Conservation (phyloP, 805 yeast species). For the Pichia eremophila region DNA sequence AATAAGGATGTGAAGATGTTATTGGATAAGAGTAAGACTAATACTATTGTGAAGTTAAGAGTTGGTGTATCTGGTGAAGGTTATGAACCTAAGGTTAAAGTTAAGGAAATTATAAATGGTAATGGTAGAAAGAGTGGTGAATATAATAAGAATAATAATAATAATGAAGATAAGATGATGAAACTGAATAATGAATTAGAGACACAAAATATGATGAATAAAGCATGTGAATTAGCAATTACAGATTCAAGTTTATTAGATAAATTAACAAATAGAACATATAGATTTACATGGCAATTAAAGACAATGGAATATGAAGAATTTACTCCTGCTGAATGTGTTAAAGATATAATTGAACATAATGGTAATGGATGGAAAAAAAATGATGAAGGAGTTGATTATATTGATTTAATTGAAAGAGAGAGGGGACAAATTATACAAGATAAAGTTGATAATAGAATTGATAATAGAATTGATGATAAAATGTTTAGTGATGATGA, state of each 20-base stretch:
- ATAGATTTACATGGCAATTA: slow-evolving; percentile 25
- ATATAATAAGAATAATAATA: too few relatives aligned
- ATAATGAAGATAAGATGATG: too few relatives aligned
- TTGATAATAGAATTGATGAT: neutral
- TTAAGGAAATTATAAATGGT: neutral
- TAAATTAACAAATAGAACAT: slow-evolving; percentile 22
- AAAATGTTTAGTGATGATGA: neutral
- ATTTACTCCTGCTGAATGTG: slow-evolving; percentile 58
- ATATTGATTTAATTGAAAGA: slow-evolving; percentile 28
- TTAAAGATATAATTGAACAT: slow-evolving; percentile 57
- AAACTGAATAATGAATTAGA: neutral
- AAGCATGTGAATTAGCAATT: slow-evolving; percentile 7
- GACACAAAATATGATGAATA: slow-evolving; percentile 7
- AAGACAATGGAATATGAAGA: slow-evolving; percentile 27
- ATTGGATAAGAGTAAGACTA: slow-evolving; percentile 69
- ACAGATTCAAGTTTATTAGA: slow-evolving; percentile 9
- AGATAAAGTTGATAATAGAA: neutral
- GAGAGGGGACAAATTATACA: neutral
- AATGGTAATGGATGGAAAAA: slow-evolving; percentile 64
- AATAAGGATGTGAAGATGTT: slow-evolving; percentile 37
- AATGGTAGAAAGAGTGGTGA: too few relatives aligned
- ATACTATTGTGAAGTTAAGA: slow-evolving; percentile 62
- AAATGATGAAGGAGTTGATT: slow-evolving; percentile 35
- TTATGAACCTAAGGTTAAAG: neutral
- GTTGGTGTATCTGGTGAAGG: slow-evolving; percentile 24